A percentile compares a stretch with the other conserved stretches of the same genome.
Conservation (phyloP, 129 eudicot species). For the Tagetes patula region DNA sequence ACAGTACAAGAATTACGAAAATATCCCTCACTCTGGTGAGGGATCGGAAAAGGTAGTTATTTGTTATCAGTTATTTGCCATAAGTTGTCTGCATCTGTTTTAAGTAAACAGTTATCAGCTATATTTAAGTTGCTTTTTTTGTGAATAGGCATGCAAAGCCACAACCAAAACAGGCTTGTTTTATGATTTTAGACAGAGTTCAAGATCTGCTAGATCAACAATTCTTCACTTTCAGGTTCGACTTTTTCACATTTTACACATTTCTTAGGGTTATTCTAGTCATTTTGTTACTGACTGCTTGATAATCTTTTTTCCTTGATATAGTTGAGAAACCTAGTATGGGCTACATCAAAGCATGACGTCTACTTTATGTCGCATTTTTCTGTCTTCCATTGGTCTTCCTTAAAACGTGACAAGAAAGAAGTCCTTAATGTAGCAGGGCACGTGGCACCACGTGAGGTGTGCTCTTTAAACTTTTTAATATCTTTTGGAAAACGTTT, state of each 20-base stretch:
- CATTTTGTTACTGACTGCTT: background rate
- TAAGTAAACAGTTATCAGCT: background rate
- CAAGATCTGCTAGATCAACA: constrained; percentile 79
- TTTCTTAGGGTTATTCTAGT: background rate
- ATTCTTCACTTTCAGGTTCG: constrained; percentile 87
- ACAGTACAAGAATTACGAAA: constrained; percentile 80
- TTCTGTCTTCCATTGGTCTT: constrained; percentile 73
- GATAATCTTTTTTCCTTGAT: constrained; percentile 10
- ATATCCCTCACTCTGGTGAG: constrained; percentile 74
- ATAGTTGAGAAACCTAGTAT: constrained; percentile 84
- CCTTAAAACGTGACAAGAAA: constrained; percentile 55
- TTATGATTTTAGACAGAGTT: constrained; percentile 68
- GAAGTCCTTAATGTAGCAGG: constrained; percentile 89
- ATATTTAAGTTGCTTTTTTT: background rate
- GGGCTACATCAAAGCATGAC: constrained; percentile 89
- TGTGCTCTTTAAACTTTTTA: constrained; percentile 27
- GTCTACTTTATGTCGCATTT: constrained; percentile 76
- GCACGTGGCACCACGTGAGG: constrained; percentile 86
- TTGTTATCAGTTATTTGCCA: background rate
- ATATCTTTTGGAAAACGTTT: background rate
- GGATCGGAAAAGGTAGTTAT: constrained; percentile 55
- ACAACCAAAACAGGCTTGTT: constrained; percentile 57
- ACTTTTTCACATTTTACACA: background rate
- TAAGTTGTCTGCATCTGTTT: background rate
- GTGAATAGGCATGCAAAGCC: constrained; percentile 62